These are phyloP conservation scores for Fomitopsis pulvina DNA, from an alignment of 768 basidiomycete species.

Conservation along the genomic window DNA sequence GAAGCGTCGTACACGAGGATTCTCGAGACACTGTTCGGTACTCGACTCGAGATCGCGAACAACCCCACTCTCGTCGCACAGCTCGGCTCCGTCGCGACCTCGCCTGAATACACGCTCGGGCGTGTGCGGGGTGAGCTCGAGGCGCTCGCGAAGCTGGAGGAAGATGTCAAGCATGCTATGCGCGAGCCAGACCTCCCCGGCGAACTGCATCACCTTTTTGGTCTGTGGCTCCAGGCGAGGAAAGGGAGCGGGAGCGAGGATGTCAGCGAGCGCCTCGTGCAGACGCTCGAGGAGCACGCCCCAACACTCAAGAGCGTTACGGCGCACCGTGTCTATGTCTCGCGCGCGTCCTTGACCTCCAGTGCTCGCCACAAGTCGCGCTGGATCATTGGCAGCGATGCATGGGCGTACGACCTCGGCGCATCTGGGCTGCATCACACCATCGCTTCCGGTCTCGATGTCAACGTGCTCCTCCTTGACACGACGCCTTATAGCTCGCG, in stretches of 20 bases:
- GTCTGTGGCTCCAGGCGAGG: constrained; percentile 58
- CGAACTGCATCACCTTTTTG: constrained; percentile 65
- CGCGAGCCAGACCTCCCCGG: constrained; percentile 38
- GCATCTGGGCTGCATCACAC: constrained; percentile 93
- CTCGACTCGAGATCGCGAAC: constrained; percentile 80
- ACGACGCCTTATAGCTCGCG: constrained; percentile 83
- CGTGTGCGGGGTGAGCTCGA: constrained; percentile 81
- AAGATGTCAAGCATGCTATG: constrained; percentile 60
- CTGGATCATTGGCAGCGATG: constrained; percentile 98
- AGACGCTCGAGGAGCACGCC: constrained; percentile 34
- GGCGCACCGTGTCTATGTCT: constrained; percentile 40
- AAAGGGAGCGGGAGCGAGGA: constrained; percentile 61
- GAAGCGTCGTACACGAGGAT: constrained; percentile 91
- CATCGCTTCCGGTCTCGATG: constrained; percentile 82
- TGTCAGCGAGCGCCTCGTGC: constrained; percentile 48
- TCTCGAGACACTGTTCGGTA: constrained; percentile 70
- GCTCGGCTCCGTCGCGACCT: constrained; percentile 73
- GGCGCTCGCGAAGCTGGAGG: constrained; percentile 60
- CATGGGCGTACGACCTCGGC: constrained; percentile 97
- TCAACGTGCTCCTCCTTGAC: constrained; percentile 96
- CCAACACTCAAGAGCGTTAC: constrained; percentile 22
- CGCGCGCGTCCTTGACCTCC: constrained; percentile 31
- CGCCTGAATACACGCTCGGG: constrained; percentile 93
- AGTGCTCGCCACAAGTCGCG: constrained; percentile 57
- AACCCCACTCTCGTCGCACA: constrained; percentile 65